Conservation (phyloP, 306 rosid genomes). For the Vigna mungo region DNA sequence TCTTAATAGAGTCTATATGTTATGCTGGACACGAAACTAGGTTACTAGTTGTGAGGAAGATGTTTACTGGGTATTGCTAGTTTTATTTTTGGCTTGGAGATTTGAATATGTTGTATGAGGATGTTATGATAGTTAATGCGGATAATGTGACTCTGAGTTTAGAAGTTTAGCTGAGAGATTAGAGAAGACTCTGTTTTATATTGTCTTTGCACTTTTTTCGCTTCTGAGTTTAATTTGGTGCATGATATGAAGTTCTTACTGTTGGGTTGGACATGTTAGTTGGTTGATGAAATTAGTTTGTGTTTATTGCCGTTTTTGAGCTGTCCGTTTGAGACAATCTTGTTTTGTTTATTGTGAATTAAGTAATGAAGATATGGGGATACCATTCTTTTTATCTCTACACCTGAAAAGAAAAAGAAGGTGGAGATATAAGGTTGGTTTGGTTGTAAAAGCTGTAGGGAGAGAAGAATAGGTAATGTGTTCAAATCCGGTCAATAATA, state of each 20-base stretch:
- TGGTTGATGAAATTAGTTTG: constrained; percentile 18
- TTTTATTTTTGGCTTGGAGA: background rate
- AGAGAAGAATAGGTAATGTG: too few relatives aligned
- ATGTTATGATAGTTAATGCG: constrained; percentile 10
- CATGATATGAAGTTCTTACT: background rate
- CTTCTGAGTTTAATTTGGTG: constrained; percentile 1
- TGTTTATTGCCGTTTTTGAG: background rate
- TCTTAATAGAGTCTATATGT: background rate
- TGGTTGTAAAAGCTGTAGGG: too few relatives aligned
- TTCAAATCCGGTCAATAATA: too few relatives aligned
- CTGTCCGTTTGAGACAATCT: constrained; percentile 31
- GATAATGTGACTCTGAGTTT: constrained; percentile 2
- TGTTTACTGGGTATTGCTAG: background rate
- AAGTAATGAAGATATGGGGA: constrained; percentile 15
- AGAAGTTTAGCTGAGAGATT: constrained; percentile 9
- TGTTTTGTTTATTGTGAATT: background rate
- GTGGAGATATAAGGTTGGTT: too few relatives aligned
- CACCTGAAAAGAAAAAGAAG: background rate
- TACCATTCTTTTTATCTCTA: background rate
- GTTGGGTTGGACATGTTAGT: constrained; percentile 7
- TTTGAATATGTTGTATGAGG: constrained; percentile 26
- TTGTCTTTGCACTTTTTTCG: constrained; percentile 2
- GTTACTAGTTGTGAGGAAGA: constrained; percentile 9
- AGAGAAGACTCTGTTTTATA: constrained; percentile 16
- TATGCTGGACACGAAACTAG: constrained; percentile 1